Base-by-base conservation (phyloP, 257 asterid species). In the Euphrasia confusa region DNA sequence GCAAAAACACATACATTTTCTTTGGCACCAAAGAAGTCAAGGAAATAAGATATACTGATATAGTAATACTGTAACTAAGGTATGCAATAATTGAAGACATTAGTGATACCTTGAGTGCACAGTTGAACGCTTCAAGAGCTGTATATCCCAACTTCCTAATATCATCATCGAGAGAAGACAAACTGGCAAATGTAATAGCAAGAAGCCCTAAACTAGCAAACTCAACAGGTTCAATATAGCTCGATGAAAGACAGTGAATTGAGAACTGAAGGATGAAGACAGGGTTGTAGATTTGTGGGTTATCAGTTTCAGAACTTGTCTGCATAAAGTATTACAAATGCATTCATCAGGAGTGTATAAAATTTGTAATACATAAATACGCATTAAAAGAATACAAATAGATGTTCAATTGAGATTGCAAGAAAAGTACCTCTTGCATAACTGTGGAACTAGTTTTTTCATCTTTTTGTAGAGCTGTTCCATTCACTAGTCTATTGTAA, bases 191-290 rank as follows among this genome's bases (percentile, higher is more conserved):
- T 28, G 89, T 47, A 77, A 88, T 75, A 5, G 86, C 95, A 73
- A 91, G 96, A 84, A 91, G 75, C 68, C 98, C 98, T 54, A 81
- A 76, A 79, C 87, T 80, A 76, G 90, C 92, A 71, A 83, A 88
- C 79, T 91, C 96, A 69, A 77, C 57, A n/a, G 96, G 95, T 67
- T 91, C 96, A 49, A 86, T 67, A 64, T 79, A 91, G 67, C 82
- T 74, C 89, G 76, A 67, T 14, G 93, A 76, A 66, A 91, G 95
- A 75, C 95, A 77, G 72, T 91, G 95, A 59, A 79, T 73, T 21
- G 95, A 83, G 73, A 91, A 86, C 57, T 73, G 89, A 67, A 91
- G 80, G 82, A 91, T 86, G 83, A 86, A 88, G 66, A 81, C 77
- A 39, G 98, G 98, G 77, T 91, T 95, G 61, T 91, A 91, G 32